Evolutionary conservation across 345 rosid species (phyloP), one percentile per base, ranked within the genome.

Genomic region (Eucalyptus viminalis): DNA sequence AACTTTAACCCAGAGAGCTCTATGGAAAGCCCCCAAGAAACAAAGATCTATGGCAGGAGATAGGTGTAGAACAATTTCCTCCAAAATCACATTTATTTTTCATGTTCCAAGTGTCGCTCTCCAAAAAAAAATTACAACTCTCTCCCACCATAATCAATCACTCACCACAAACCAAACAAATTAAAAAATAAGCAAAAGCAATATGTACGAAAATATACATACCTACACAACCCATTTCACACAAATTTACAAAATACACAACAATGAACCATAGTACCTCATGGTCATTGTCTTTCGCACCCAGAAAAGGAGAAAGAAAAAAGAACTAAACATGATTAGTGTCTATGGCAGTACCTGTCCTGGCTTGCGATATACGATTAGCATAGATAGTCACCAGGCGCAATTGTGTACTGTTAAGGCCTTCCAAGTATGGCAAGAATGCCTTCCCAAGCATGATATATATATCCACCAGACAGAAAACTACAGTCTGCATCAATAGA

Each of bases 391-490:
- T 94, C 43, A 95, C 95, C 91, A 95, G 86, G 51, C 94, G 94
- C 91, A 93, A 87, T 89, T 95, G 97, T 19, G 93, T 92, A 67
- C 93, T 90, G 88, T 92, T 94, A 16, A 95, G 96, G 62, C 94
- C 95, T 88, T 93, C 94, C 94, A 95, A 87, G 92, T 94, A 93
- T 11, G 97, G 97, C 91, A 92, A 88, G 91, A 95, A 94, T 17
- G 93, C 93, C 89, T 94, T 94, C 87, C 97, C 97, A 8, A 95
- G 97, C 94, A 91, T 92, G 49, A 94, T 92, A 86, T 95, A 95
- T 8, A 95, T 93, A 87, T 95, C 97, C 87, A 95, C 97, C 87
- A 94, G 92, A 91, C 96, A 95, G 93, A 93, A 94, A 45, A 95
- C 96, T 21, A 94, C 97, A 43, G 93, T 93, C 97, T 94, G 93